Evolutionary conservation across 768 basidiomycete genomes (phyloP).

Genomic region (Rhizopogon vesiculosus): DNA sequence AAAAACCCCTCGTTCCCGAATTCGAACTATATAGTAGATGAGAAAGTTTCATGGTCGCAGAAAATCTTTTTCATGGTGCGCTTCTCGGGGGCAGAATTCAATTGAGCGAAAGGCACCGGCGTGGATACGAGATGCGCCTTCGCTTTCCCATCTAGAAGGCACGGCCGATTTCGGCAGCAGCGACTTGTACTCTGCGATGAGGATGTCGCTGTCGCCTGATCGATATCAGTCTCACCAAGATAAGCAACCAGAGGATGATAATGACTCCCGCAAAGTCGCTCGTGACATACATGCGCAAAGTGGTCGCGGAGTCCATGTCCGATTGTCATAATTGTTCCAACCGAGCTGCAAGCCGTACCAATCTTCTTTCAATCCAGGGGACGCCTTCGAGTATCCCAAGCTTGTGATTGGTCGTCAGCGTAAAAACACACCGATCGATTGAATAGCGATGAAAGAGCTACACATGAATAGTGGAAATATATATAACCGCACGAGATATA

Average conservation of each 20-base stretch:
- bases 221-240: too few species aligned
- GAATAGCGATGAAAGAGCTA: background rate
- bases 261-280: too few species aligned
- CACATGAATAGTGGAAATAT: slow-evolving; percentile 1
- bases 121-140: slow-evolving; percentile 9
- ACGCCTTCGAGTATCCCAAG: too few species aligned
- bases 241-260: too few species aligned
- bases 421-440: background rate
- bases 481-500: slow-evolving; percentile 11
- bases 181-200: background rate
- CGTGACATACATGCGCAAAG: too few species aligned
- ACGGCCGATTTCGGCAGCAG: background rate
- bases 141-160: slow-evolving; percentile 1
- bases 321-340: too few species aligned
- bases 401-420: background rate
- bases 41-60: slow-evolving; percentile 14
- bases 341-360: too few species aligned
- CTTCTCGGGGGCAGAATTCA: slow-evolving; percentile 6
- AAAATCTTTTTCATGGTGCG: slow-evolving; percentile 21
- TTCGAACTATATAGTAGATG: slow-evolving; percentile 7
- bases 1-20: background rate
- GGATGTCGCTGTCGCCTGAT: too few species aligned
- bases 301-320: too few species aligned
- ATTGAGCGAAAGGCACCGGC: slow-evolving; percentile 7
- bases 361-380: background rate